phyloP scores from a whole-genome alignment of 2,329 filamentous ascomycete species.

The Monosporascus sp. region DNA sequence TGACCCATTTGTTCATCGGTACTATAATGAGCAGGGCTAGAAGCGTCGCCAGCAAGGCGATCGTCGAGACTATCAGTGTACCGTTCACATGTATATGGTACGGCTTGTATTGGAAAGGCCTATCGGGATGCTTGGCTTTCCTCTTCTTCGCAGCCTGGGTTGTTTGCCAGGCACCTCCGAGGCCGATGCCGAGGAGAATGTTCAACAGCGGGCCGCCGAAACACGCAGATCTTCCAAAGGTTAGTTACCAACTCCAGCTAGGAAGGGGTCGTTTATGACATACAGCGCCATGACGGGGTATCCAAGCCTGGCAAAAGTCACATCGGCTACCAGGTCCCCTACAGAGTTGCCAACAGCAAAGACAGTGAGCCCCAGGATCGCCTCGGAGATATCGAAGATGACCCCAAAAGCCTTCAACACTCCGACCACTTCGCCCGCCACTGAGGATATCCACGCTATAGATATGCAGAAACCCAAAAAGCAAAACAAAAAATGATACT shows the following conservation, averaged over 20 bases:
- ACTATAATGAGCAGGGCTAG: conserved; percentile 73
- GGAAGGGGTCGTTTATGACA: conserved; percentile 25
- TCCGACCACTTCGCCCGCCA: conserved; percentile 92
- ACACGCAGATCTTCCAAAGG: conserved; percentile 63
- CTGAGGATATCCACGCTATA: conserved; percentile 93
- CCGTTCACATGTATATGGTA: conserved; percentile 82
- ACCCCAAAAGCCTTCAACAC: conserved; percentile 91
- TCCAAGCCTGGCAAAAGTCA: conserved; percentile 87
- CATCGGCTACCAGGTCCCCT: conserved; percentile 88
- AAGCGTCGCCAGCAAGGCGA: conserved; percentile 78
- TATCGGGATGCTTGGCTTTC: conserved; percentile 62
- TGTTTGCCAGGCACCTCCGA: conserved; percentile 85
- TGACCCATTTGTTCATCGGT: conserved; percentile 78
- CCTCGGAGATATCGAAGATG: conserved; percentile 88
- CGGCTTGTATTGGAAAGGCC: conserved; percentile 61
- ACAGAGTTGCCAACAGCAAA: conserved; percentile 96
- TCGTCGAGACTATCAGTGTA: conserved; percentile 77
- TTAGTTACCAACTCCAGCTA: conserved; percentile 16
- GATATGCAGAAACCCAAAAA: conserved; percentile 87
- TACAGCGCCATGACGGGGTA: conserved; percentile 91
- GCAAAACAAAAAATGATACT: conserved; percentile 73
- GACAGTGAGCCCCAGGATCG: conserved; percentile 87
- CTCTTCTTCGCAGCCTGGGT: conserved; percentile 61
- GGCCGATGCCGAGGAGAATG: conserved; percentile 89
- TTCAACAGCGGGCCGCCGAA: conserved; percentile 99